These are phyloP conservation scores for Nitzschia sp. DNA, from an alignment of 108 stramenopile genomes.

Conservation along the genomic window DNA sequence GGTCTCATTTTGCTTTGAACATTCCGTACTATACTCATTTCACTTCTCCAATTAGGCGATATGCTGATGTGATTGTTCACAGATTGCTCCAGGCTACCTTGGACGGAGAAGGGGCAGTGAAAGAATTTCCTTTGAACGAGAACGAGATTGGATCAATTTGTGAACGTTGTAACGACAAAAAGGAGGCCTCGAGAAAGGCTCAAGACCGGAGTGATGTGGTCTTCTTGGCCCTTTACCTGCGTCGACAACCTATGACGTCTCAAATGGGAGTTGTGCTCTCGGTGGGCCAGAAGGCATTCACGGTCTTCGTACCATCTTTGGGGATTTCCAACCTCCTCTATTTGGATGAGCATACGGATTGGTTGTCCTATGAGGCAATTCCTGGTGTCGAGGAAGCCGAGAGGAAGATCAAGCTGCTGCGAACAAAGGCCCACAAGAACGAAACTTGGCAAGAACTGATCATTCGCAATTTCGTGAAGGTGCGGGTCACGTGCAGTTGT, in stretches of 20 bases:
- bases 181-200: conserved; percentile 84
- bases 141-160: conserved; percentile 54
- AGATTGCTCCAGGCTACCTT: conserved; percentile 88
- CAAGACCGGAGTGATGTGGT: conserved; percentile 85
- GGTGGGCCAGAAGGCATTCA: conserved; percentile 82
- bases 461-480: conserved; percentile 69
- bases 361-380: conserved; percentile 46
- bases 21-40: conserved; percentile 99
- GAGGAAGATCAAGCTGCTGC: conserved; percentile 41
- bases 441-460: conserved; percentile 43
- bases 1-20: conserved; percentile 92
- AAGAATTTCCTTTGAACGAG: conserved; percentile 49
- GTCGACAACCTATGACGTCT: conserved; percentile 55
- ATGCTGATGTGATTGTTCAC: conserved; percentile 95
- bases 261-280: conserved; percentile 71
- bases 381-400: conserved; percentile 29
- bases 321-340: conserved; percentile 64
- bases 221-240: conserved; percentile 82
- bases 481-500: conserved; percentile 65
- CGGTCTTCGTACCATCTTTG: conserved; percentile 75
- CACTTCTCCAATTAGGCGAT: conserved; percentile 92
- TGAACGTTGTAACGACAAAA: conserved; percentile 87
- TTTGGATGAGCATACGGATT: conserved; percentile 75
- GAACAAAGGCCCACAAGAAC: conserved; percentile 32
- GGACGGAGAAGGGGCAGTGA: conserved; percentile 63